Percentiles rank a stretch among this genome's conserved stretches.
These are phyloP conservation scores for Penicillium crustosum DNA, from an alignment of 2,329 filamentous ascomycete species.

Conservation along the genomic window DNA sequence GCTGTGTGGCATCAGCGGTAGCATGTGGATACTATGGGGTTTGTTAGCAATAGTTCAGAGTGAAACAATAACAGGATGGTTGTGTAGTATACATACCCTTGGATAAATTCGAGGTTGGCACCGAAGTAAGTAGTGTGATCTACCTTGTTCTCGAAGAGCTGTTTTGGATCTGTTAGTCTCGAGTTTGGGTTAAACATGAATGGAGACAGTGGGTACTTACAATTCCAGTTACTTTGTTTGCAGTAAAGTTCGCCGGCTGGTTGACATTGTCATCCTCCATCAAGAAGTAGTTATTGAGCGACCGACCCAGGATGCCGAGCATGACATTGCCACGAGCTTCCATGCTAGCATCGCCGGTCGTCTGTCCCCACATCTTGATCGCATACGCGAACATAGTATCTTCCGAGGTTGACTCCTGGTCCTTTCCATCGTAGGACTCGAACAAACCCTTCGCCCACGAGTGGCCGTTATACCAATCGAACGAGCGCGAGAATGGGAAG, in stretches of 20 bases:
- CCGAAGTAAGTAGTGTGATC: slow-evolving; percentile 93
- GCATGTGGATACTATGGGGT: slow-evolving; percentile 73
- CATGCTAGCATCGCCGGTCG: slow-evolving; percentile 73
- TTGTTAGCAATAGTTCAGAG: slow-evolving; percentile 20
- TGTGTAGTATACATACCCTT: slow-evolving; percentile 45
- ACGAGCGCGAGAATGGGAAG: slow-evolving; percentile 79
- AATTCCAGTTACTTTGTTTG: slow-evolving; percentile 69
- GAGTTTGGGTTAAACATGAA: not conserved
- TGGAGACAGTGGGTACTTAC: slow-evolving; percentile 30
- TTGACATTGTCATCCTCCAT: slow-evolving; percentile 68
- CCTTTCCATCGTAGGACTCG: slow-evolving; percentile 55
- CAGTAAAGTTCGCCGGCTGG: slow-evolving; percentile 74
- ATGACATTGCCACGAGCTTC: slow-evolving; percentile 82
- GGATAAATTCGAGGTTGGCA: slow-evolving; percentile 66
- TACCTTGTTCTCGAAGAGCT: slow-evolving; percentile 90
- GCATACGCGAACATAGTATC: slow-evolving; percentile 85
- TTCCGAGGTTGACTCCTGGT: slow-evolving; percentile 79
- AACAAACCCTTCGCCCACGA: slow-evolving; percentile 74
- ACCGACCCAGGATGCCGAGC: slow-evolving; percentile 73
- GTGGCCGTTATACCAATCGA: slow-evolving; percentile 95
- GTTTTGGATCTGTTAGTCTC: not conserved
- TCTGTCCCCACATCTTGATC: slow-evolving; percentile 89
- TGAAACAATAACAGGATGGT: slow-evolving; percentile 5
- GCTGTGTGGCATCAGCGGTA: slow-evolving; percentile 69
- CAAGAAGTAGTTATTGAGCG: slow-evolving; percentile 78